Evolutionary conservation across 352 stramenopile genomes (phyloP).

Genomic region (Lagenidium giganteum): DNA sequence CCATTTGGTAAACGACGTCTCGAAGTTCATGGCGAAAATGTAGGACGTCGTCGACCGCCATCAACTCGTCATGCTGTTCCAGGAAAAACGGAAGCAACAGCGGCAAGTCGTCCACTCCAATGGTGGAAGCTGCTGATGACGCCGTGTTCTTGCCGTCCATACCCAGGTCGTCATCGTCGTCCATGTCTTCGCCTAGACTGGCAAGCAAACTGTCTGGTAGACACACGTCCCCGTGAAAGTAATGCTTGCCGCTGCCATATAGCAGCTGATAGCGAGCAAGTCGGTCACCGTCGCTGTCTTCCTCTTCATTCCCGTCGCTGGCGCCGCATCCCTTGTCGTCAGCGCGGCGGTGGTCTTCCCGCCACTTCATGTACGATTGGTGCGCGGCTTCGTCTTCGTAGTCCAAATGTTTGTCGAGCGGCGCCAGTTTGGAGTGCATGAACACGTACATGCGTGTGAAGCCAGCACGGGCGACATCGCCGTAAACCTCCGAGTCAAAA

Average conservation of each 20-base stretch:
- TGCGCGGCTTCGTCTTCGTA: conserved; percentile 9
- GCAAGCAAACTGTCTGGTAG: conserved; percentile 25
- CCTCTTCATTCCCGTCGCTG: conserved; percentile 2
- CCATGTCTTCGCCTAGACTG: conserved; percentile 13
- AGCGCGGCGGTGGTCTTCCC: too few relatives aligned
- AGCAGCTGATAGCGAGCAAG: conserved; percentile 36
- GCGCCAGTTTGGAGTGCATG: conserved; percentile 18
- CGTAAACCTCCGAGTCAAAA: conserved; percentile 49
- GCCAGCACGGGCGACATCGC: conserved; percentile 37
- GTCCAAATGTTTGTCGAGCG: conserved; percentile 21
- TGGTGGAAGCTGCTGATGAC: conserved; percentile 1
- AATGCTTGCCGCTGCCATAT: conserved; percentile 50
- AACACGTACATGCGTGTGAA: conserved; percentile 71
- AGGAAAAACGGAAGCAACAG: conserved; percentile 52
- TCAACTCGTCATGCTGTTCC: conserved; percentile 35
- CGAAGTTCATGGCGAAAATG: conserved; percentile 40
- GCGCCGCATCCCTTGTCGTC: conserved; percentile 13
- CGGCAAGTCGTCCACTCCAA: conserved; percentile 31
- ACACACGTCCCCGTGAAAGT: conserved; percentile 46
- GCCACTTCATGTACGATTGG: too few relatives aligned
- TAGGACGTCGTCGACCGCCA: conserved; percentile 28
- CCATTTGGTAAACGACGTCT: conserved; percentile 60
- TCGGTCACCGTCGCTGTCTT: not conserved
- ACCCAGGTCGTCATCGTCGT: conserved; percentile 11
- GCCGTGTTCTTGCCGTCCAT: conserved; percentile 9